Evolutionary conservation across 768 basidiomycete genomes (phyloP).

Genomic region (Tylopilus cervinicoccineus): DNA sequence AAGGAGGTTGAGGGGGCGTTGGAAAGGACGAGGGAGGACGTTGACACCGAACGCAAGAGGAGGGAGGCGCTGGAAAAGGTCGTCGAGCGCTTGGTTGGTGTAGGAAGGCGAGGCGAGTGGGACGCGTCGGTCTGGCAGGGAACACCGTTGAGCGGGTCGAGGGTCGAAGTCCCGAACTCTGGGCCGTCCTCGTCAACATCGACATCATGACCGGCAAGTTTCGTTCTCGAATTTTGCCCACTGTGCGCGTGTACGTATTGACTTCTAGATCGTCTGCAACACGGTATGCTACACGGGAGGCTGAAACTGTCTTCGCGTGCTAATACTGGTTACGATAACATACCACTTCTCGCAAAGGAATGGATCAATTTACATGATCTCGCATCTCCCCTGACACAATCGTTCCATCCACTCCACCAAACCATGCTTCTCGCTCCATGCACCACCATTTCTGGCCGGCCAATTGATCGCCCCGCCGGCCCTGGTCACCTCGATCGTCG

Average conservation of each 20-base stretch:
- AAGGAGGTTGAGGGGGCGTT: conserved; percentile 41
- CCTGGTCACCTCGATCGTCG: conserved; percentile 41
- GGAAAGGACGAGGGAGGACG: conserved; percentile 42
- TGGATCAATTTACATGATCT: conserved; percentile 20
- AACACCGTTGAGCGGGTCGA: conserved; percentile 50
- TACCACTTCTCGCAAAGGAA: conserved; percentile 2
- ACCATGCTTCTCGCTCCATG: neutral
- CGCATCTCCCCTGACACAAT: conserved; percentile 19
- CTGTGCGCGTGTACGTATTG: neutral
- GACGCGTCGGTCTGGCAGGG: conserved; percentile 49
- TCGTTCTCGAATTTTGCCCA: neutral
- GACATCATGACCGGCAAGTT: conserved; percentile 3
- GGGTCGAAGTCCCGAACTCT: conserved; percentile 28
- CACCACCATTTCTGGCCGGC: neutral
- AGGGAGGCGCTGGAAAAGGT: conserved; percentile 65
- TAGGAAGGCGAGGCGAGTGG: conserved; percentile 61
- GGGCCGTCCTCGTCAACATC: conserved; percentile 1
- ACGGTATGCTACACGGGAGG: conserved; percentile 2
- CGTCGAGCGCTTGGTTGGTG: conserved; percentile 63
- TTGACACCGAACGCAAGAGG: conserved; percentile 30
- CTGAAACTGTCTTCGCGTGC: neutral
- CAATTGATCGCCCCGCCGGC: conserved; percentile 39
- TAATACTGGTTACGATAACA: conserved; percentile 9
- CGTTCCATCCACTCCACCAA: conserved; percentile 7
- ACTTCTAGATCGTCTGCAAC: neutral